Evolutionary conservation across 2,329 filamentous ascomycete genomes (phyloP).

Genomic region (Eurotiales sp.): DNA sequence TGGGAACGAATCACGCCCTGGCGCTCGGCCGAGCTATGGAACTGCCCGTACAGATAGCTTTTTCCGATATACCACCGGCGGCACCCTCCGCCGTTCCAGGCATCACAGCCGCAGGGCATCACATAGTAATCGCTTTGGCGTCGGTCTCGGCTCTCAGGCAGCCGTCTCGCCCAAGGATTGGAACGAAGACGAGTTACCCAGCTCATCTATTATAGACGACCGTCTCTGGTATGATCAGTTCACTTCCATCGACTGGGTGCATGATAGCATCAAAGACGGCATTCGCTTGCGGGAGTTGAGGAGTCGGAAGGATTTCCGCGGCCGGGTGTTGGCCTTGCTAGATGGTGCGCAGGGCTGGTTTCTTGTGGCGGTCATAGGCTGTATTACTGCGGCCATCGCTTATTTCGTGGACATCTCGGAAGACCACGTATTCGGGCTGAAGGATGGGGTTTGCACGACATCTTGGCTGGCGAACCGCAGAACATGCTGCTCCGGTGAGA

Average conservation of each 20-base stretch:
- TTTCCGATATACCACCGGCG: conserved; percentile 32
- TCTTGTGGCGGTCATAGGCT: conserved; percentile 82
- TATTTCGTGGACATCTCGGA: conserved; percentile 89
- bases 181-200: conserved; percentile 41
- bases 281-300: conserved; percentile 81
- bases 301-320: conserved; percentile 76
- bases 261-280: conserved; percentile 92
- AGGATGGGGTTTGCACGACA: conserved; percentile 76
- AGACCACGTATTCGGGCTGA: conserved; percentile 80
- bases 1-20: conserved; percentile 13
- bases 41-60: conserved; percentile 29
- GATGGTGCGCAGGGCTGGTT: conserved; percentile 94
- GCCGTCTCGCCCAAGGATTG: conserved; percentile 45
- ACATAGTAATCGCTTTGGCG: conserved; percentile 46
- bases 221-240: conserved; percentile 99
- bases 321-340: conserved; percentile 70
- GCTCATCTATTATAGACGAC: conserved; percentile 69
- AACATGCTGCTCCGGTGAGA: conserved; percentile 56
- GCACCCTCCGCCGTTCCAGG: conserved; percentile 36
- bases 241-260: conserved; percentile 96
- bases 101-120: conserved; percentile 51
- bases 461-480: conserved; percentile 73
- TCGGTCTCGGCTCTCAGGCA: conserved; percentile 53
- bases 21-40: conserved; percentile 25
- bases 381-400: conserved; percentile 77